Base-by-base conservation (phyloP, 768 basidiomycete species). In the Pleurotus sapidus region DNA sequence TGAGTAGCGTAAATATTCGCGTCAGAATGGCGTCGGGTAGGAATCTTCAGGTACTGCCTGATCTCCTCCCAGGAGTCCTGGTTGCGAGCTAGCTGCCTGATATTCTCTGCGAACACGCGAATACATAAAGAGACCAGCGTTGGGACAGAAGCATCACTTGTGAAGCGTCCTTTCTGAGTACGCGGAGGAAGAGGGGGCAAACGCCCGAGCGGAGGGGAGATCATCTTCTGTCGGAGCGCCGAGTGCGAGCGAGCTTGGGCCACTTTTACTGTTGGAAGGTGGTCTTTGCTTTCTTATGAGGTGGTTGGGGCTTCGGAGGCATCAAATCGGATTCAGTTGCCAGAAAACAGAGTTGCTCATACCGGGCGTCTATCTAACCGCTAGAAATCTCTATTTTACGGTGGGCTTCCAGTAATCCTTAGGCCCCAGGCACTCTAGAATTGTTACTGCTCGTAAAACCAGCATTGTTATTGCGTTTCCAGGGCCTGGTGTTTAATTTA, bases 1-100 rank as follows among this genome's bases (percentile, higher is more conserved):
- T 75, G 46, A 89, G 67, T 66, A 80, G 77, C 12, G 75, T 66
- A 60, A 87, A 84, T 8, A 88, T 54, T 57, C 68, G 78, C 25
- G 81, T 77, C 14, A 80, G 68, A 4, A 86, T 57, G 7, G 68
- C 5, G 42, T 87, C 84, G 0, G 88, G 88, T 6, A 89, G 65
- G 65, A 4, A 61, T 61, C 48, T 74, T 73, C 15, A 89, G 66
- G 61, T 74, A 72, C 20, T 48, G 46, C 24, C 75, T 72, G 3
- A 75, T 68, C n/a, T 56, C 58, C 23, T 72, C 64, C 82, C 84
- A 84, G 27, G 63, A 54, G 7, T 53, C 47, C 77, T 69, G 27
- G 66, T 68, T 38, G 74, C 73, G n/a, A 87, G 69, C 3, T 24
- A 54, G 24, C 20, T 57, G 57, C 37, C 65, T 64, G 38, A 84